phyloP scores from a whole-genome alignment of 2,329 filamentous ascomycete species.

The Fusarium sp. region DNA sequence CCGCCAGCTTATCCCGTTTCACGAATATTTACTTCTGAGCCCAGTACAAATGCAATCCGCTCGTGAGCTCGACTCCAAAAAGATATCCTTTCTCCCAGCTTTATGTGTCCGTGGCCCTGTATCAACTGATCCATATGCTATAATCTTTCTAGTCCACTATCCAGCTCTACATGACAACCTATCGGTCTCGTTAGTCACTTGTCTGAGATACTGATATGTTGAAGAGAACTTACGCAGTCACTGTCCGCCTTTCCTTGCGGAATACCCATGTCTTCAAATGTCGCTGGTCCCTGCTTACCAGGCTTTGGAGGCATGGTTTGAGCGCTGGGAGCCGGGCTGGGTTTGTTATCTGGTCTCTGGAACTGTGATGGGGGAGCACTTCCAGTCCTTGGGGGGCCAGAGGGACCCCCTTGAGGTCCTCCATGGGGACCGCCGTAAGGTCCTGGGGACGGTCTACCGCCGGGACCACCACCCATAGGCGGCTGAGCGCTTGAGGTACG shows the following conservation, averaged over 20 bases:
- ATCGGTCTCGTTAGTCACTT: constrained; percentile 2
- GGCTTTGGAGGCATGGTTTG: constrained; percentile 56
- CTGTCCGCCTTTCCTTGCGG: constrained; percentile 84
- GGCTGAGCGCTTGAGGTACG: constrained; percentile 45
- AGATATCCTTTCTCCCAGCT: constrained; percentile 29
- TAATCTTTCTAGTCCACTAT: neutral
- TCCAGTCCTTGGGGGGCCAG: constrained; percentile 49
- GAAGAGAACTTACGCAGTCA: constrained; percentile 80
- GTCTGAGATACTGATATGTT: neutral
- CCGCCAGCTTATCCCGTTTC: constrained; percentile 15
- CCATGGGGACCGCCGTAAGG: constrained; percentile 36
- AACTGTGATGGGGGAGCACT: constrained; percentile 55
- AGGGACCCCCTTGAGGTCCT: constrained; percentile 31
- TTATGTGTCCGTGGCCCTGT: constrained; percentile 21
- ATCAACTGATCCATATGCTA: constrained; percentile 8
- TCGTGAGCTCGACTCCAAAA: constrained; percentile 37
- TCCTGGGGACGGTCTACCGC: constrained; percentile 43
- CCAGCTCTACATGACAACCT: constrained; percentile 48
- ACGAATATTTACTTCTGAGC: constrained; percentile 24
- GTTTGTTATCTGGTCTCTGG: constrained; percentile 47
- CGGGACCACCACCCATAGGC: constrained; percentile 38
- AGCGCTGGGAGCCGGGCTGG: constrained; percentile 49
- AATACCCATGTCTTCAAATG: constrained; percentile 98
- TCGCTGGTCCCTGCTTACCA: constrained; percentile 82
- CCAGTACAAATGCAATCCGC: constrained; percentile 37